Evolutionary conservation across 2,329 filamentous ascomycete genomes (phyloP), one percentile per base, ranked within the genome.

Genomic region (Aspergillus ustus): DNA sequence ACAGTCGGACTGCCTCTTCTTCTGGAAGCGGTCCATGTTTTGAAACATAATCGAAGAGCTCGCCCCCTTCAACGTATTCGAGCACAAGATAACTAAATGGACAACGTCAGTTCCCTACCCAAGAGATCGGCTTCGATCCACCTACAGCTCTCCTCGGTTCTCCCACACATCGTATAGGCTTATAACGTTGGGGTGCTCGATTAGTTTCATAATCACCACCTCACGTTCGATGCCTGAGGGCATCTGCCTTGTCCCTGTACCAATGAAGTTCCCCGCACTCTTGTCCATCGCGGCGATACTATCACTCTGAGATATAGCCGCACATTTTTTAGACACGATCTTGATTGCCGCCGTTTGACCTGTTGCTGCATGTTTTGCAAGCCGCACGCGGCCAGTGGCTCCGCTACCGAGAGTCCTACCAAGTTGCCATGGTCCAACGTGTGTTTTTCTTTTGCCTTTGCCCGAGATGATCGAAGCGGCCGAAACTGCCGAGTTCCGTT

Each of bases 141-240:
- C 91, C 81, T 83, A 97, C 91, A 99, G 89, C 77, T 99, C 93
- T 60, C 92, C 91, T 22, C 91, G 86, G 73, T 97, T 98, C 79
- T 99, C 95, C 94, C 94, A 99, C 31, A 99, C 94, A 78, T 99
- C 95, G 74, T 94, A 95, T 9, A 99, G 81, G 68, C 91, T 92
- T 77, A 97, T 93, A 70, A 98, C 94, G 75, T 98, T 95, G 6
- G 90, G 91, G 78, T 99, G 95, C 71, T 97, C 90, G 63, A 98
- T 91, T 61, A 98, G 85, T 79, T 97, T 98, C 85, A 99, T 92
- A 69, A 99, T 96, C 34, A 94, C 93, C 45, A 99, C 93, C 74
- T 99, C 95, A 58, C 95, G 86, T 78, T 98, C 94, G 63, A 99
- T 91, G 1, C 93, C 91, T 70, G 94, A 88, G 1, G 94, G 94